Evolutionary conservation across 768 basidiomycete genomes (phyloP), one percentile per base, ranked within the genome.

Genomic region (Phanerochaete carnosa): DNA sequence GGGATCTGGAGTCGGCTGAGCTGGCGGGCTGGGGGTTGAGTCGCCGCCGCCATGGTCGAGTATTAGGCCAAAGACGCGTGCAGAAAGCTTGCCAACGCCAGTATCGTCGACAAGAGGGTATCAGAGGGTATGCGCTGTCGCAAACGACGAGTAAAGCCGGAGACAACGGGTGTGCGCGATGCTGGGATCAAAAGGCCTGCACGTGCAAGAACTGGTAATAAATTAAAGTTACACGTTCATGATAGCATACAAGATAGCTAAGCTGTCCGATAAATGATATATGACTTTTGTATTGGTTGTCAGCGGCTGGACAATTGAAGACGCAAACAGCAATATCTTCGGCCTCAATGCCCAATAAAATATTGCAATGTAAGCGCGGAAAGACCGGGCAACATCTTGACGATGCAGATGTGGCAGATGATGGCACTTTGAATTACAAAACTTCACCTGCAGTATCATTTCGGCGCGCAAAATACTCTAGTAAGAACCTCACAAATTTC

Each of bases 1-100:
- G 83, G 81, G 45, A 90, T 81, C 67, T 76, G 81, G 58, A 92
- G 81, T 54, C 83, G 77, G 11, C 83, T 81, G 39, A 84, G 72
- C 60, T 83, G 82, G 69, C 80, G 79, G 56, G 74, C 76, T 63
- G 78, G 79, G 12, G 51, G 51, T 32, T 52, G 51, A 55, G 54
- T 35, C 28, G 79, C 53, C 22, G 64, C 63, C 58, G 70, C 64
- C 65, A 72, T 66, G 50, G 35, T 49, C 25, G 46, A 45, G 8
- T 16, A 59, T 23, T 46, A 53, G 12, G 30, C 37, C 39, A 57
- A 50, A 8, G 33, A 57, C 56, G 52, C 50, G 56, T 32, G 16
- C 22, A 49, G 9, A 32, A 33, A 58, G 16, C 43, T 32, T 23
- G 43, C 12, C 45, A 43, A 58, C 53, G 47, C 62, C 33, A 58